A percentile compares a stretch with the other conserved stretches of the same genome.
phyloP scores from a whole-genome alignment of 371 early-diverging fungal species.

The Rhizopus arrhizus region DNA sequence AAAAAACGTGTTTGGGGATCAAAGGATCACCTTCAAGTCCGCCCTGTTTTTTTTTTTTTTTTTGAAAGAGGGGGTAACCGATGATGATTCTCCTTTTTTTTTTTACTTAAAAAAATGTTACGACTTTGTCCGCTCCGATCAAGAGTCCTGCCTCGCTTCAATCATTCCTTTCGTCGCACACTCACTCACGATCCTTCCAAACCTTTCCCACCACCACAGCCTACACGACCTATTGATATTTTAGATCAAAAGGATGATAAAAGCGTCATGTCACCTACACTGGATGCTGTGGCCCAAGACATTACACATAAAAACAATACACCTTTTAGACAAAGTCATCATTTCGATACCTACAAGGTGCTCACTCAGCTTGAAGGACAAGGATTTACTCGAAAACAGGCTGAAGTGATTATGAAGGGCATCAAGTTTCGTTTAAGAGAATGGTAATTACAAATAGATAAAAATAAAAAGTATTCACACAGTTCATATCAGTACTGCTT shows the following conservation, averaged over 20 bases:
- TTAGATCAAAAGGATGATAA: conserved; percentile 7
- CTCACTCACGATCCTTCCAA: conserved; percentile 28
- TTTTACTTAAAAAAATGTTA: conserved; percentile 3
- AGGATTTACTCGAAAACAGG: conserved; percentile 69
- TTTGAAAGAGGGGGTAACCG: not conserved
- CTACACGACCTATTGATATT: conserved; percentile 37
- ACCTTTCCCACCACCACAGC: conserved; percentile 47
- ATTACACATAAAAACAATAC: conserved; percentile 5
- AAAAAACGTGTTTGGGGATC: too few species aligned
- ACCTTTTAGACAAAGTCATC: conserved; percentile 34
- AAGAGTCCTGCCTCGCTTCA: not conserved
- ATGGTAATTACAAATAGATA: conserved; percentile 18
- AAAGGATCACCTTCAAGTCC: too few species aligned
- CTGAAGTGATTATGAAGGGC: conserved; percentile 69
- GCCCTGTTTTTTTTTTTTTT: not conserved
- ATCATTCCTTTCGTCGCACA: not conserved
- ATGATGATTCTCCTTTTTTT: not conserved
- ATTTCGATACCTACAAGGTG: conserved; percentile 70
- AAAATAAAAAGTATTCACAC: not conserved
- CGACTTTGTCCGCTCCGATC: conserved; percentile 1
- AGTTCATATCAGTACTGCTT: conserved; percentile 17
- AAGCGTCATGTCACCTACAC: conserved; percentile 17
- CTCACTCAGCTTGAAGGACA: conserved; percentile 60
- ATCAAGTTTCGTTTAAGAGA: conserved; percentile 66
- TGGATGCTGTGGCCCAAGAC: conserved; percentile 26